phyloP scores from a whole-genome alignment of 371 early-diverging fungal genomes.

The Rhizopus sp. region DNA sequence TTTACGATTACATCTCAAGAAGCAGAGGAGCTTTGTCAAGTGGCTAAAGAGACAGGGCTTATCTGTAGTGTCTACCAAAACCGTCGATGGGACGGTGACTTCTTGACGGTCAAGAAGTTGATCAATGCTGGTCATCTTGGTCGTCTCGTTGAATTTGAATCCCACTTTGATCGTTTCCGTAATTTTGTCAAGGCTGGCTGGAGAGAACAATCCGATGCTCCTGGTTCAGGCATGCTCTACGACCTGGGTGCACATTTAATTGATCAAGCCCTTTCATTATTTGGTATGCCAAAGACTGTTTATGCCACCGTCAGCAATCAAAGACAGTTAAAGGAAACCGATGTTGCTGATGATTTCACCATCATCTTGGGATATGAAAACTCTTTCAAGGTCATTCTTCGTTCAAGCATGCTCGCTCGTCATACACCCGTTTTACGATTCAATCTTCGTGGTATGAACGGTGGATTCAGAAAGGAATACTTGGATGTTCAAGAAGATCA shows the following conservation, averaged over 20 bases:
- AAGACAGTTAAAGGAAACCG: slow-evolving; percentile 59
- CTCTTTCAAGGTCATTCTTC: slow-evolving; percentile 60
- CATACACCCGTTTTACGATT: slow-evolving; percentile 67
- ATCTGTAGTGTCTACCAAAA: slow-evolving; percentile 79
- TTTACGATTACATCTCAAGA: slow-evolving; percentile 67
- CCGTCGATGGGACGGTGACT: slow-evolving; percentile 84
- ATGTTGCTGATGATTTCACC: slow-evolving; percentile 65
- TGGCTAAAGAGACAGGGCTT: slow-evolving; percentile 58
- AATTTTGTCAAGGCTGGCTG: slow-evolving; percentile 72
- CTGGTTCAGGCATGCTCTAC: slow-evolving; percentile 74
- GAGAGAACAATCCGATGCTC: slow-evolving; percentile 66
- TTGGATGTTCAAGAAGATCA: slow-evolving; percentile 80
- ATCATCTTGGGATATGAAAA: slow-evolving; percentile 65
- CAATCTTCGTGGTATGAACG: slow-evolving; percentile 70
- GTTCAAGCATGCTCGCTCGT: slow-evolving; percentile 74
- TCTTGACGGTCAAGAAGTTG: slow-evolving; percentile 69
- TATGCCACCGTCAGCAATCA: slow-evolving; percentile 68
- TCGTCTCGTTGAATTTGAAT: slow-evolving; percentile 71
- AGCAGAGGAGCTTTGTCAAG: slow-evolving; percentile 55
- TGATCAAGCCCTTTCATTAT: slow-evolving; percentile 72
- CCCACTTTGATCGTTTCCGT: slow-evolving; percentile 78
- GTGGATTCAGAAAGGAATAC: slow-evolving; percentile 66
- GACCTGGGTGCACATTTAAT: slow-evolving; percentile 80
- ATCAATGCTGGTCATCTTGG: slow-evolving; percentile 59
- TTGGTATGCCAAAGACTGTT: slow-evolving; percentile 70